Evolutionary conservation across 2,329 filamentous ascomycete genomes (phyloP), one percentile per base, ranked within the genome.

Genomic region (Trichoderma asperellum): DNA sequence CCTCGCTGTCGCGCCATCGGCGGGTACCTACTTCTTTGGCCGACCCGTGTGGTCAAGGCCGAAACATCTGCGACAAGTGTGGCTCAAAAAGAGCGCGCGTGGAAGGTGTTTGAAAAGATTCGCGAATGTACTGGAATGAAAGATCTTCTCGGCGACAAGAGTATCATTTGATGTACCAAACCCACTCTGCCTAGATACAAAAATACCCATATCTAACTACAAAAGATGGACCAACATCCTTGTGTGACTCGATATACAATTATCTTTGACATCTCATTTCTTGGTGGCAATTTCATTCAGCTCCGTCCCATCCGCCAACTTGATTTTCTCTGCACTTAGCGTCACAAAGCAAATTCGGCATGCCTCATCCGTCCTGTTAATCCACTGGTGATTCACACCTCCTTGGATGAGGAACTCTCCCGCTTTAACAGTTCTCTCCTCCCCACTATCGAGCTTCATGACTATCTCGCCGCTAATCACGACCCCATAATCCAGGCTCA

Each of bases 361-460:
- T 21, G 77, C 71, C 60, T 79, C 77, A 2, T 76, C 71, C 0
- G 77, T 77, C 18, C 78, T 75, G 69, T 85, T 84, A 18, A 78
- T 73, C 82, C 83, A 86, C 11, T 75, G 74, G 73, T 86, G 84
- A 67, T 81, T 83, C 10, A 76, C 78, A 0, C 83, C 83, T 47
- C 80, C 75, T 72, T 83, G 79, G 0, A 83, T 75, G 40, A 83
- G 74, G n/a, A 79, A 72, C 57, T 84, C 81, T 16, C 81, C 81
- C 2, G 74, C 72, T 32, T 70, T 70, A 2, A 83, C 29, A 5
- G 74, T 76, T 70, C 75, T 81, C 73, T 81, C 81, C 60, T 80
- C 81, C 5, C 82, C 81, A 5, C 76, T 74, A 70, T 84, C 82
- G 1, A 84, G 76, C 7, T 69, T 73, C 21, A 83, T 71, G 5